These are phyloP conservation scores for Penicillium freii DNA, from an alignment of 2,329 filamentous ascomycete species.

Conservation along the genomic window DNA sequence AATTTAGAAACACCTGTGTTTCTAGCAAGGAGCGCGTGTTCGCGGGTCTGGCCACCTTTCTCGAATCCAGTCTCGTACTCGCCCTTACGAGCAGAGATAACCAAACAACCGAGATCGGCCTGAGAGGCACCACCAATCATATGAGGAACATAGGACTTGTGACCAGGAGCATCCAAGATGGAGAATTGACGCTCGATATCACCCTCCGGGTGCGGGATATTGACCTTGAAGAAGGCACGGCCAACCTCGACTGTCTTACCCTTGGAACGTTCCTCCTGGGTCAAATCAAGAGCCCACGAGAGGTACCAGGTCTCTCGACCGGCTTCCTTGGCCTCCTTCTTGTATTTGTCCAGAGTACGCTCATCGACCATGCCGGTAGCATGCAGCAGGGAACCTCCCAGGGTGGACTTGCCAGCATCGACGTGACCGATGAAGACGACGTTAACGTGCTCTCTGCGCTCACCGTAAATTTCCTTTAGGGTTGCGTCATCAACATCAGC, in stretches of 20 bases:
- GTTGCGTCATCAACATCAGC: constrained; percentile 80
- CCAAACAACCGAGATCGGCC: constrained; percentile 89
- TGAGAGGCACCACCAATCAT: constrained; percentile 97
- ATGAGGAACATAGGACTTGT: constrained; percentile 96
- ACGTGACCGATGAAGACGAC: constrained; percentile 98
- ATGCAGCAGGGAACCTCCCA: constrained; percentile 90
- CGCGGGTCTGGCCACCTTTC: constrained; percentile 90
- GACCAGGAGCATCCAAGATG: constrained; percentile 92
- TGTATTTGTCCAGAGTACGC: constrained; percentile 97
- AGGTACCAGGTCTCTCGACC: constrained; percentile 98
- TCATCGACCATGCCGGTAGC: constrained; percentile 99
- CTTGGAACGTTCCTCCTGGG: constrained; percentile 92
- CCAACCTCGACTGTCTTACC: constrained; percentile 98
- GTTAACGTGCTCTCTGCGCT: constrained; percentile 75
- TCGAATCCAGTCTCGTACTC: constrained; percentile 99
- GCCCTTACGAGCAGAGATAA: constrained; percentile 94
- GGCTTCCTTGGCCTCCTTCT: constrained; percentile 90
- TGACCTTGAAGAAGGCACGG: constrained; percentile 89
- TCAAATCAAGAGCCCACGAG: constrained; percentile 96
- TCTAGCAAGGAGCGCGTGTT: constrained; percentile 97
- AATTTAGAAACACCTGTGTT: constrained; percentile 61
- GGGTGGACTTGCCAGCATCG: constrained; percentile 94
- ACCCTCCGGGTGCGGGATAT: constrained; percentile 36
- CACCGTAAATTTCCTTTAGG: constrained; percentile 90
- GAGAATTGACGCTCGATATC: constrained; percentile 87